Evolutionary conservation across 495 filamentous ascomycete genomes (phyloP).

Genomic region (Aspergillus taichungensis): DNA sequence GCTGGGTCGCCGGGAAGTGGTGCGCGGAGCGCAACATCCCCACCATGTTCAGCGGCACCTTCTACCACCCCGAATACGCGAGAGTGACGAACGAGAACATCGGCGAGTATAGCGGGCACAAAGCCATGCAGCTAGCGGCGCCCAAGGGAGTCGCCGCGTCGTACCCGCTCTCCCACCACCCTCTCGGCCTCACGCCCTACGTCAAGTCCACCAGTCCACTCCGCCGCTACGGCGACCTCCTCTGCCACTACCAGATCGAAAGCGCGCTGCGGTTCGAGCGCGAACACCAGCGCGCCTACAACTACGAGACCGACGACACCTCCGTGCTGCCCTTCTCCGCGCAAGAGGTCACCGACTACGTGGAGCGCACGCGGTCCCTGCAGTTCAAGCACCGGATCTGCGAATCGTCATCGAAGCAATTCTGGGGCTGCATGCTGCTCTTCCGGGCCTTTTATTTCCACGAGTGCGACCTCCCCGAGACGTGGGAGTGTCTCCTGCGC

Average conservation of each 20-base stretch:
- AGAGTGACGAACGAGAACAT: slow-evolving; percentile 30
- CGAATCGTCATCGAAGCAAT: slow-evolving; percentile 29
- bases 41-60: slow-evolving; percentile 62
- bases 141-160: slow-evolving; percentile 46
- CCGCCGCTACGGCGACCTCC: slow-evolving; percentile 71
- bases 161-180: slow-evolving; percentile 42
- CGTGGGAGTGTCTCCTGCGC: slow-evolving; percentile 47
- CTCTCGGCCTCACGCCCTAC: slow-evolving; percentile 62
- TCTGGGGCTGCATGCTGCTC: slow-evolving; percentile 63
- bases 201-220: slow-evolving; percentile 78
- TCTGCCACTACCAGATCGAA: slow-evolving; percentile 91
- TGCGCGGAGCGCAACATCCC: slow-evolving; percentile 68
- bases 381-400: slow-evolving; percentile 24
- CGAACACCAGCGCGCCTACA: slow-evolving; percentile 41
- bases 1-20: slow-evolving; percentile 65
- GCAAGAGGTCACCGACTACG: slow-evolving; percentile 41
- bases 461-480: slow-evolving; percentile 54
- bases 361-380: slow-evolving; percentile 24
- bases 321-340: slow-evolving; percentile 56
- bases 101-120: slow-evolving; percentile 20
- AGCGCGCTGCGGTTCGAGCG: slow-evolving; percentile 66
- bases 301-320: slow-evolving; percentile 29
- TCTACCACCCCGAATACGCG: slow-evolving; percentile 48
- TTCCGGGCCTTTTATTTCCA: slow-evolving; percentile 67
- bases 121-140: slow-evolving; percentile 22